Percentiles rank a stretch among this genome's conserved stretches.
Evolutionary conservation across 2,329 filamentous ascomycete species (phyloP).

Genomic region (Colletotrichum tropicicola): DNA sequence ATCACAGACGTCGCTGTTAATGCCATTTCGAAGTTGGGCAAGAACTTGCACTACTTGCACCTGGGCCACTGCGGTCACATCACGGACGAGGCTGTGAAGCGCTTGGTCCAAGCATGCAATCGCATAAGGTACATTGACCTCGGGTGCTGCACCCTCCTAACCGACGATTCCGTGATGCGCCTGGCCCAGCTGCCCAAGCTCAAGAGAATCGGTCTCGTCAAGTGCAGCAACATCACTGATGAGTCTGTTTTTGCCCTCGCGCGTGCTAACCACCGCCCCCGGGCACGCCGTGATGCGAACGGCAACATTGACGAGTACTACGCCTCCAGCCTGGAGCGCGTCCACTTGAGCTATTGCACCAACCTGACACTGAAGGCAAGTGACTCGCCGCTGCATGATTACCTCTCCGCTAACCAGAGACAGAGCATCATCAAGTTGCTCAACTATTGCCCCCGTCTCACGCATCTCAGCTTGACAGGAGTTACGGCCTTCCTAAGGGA

Average conservation of each 20-base stretch:
- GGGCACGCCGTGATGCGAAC: conserved; percentile 57
- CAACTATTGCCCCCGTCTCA: conserved; percentile 90
- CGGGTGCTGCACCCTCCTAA: conserved; percentile 91
- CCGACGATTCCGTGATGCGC: conserved; percentile 85
- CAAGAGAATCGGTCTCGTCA: conserved; percentile 93
- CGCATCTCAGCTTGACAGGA: conserved; percentile 92
- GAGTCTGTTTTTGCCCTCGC: conserved; percentile 87
- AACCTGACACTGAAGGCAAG: conserved; percentile 83
- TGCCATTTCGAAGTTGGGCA: conserved; percentile 88
- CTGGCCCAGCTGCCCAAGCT: conserved; percentile 90
- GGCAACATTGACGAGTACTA: conserved; percentile 63
- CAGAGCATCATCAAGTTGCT: conserved; percentile 91
- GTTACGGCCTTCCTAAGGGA: conserved; percentile 89
- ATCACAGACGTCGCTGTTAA: conserved; percentile 90
- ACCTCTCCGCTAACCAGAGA: conserved; percentile 2
- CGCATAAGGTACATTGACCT: conserved; percentile 97
- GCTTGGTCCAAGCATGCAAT: conserved; percentile 86
- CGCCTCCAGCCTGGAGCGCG: conserved; percentile 81
- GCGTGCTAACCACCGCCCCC: conserved; percentile 67
- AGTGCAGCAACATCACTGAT: conserved; percentile 91
- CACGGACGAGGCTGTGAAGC: conserved; percentile 87
- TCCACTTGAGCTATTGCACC: conserved; percentile 95
- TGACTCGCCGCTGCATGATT: conserved; percentile 27
- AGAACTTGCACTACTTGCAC: conserved; percentile 97
- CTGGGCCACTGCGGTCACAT: conserved; percentile 93